phyloP scores from a whole-genome alignment of 1,284 basidiomycete genomes.

The Bjerkandera adusta region DNA sequence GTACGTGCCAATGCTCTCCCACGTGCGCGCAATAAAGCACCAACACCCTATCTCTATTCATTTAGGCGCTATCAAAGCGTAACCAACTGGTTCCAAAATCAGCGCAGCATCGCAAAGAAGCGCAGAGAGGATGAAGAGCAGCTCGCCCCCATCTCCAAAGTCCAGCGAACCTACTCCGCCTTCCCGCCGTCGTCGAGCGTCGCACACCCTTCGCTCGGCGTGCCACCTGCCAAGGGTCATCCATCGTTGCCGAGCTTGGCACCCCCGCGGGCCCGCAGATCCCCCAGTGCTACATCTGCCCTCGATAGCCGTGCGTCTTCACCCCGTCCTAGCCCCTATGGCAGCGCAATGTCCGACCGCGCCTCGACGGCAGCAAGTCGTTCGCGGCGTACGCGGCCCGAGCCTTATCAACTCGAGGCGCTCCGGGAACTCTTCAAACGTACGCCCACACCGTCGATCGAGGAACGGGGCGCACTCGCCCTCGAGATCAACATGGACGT shows the following conservation, averaged over 20 bases:
- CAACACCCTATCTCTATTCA: conserved; percentile 20
- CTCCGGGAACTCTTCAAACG: conserved; percentile 65
- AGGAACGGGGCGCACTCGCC: conserved; percentile 66
- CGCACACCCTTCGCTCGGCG: conserved; percentile 27
- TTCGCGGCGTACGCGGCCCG: conserved; percentile 69
- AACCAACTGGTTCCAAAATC: conserved; percentile 83
- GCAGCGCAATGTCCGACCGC: conserved; percentile 25
- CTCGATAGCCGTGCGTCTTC: conserved; percentile 28
- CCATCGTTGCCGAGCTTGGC: conserved; percentile 18
- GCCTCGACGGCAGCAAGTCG: conserved; percentile 31
- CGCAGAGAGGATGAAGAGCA: conserved; percentile 48
- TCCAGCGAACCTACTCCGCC: conserved; percentile 40
- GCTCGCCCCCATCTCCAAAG: conserved; percentile 14
- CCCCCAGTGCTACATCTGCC: conserved; percentile 27
- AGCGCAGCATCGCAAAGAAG: conserved; percentile 71
- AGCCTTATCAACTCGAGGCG: conserved; percentile 71
- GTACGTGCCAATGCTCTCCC: conserved; percentile 41
- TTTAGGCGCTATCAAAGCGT: conserved; percentile 72
- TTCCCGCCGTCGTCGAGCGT: conserved; percentile 35
- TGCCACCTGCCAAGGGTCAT: conserved; percentile 30
- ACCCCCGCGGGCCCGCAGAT: conserved; percentile 22
- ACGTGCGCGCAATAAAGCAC: conserved; percentile 8
- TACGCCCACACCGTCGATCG: conserved; percentile 74
- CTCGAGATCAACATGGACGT: conserved; percentile 76
- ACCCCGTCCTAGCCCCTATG: conserved; percentile 34